Base-by-base conservation (phyloP, 2,329 filamentous ascomycete species). In the Colletotrichum agaves region DNA sequence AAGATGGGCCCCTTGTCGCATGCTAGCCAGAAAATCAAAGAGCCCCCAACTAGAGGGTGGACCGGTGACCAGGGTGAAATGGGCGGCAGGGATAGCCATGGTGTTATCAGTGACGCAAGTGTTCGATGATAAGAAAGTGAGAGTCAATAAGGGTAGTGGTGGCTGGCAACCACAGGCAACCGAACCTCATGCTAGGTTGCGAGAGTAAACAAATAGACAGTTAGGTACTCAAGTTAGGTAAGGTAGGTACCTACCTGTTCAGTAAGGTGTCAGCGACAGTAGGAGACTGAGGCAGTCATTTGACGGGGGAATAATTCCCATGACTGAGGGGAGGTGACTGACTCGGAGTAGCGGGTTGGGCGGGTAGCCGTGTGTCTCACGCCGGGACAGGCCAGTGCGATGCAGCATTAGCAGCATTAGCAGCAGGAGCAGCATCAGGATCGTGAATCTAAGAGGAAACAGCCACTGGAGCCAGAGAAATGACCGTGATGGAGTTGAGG, bases 31-130 rank as follows among this genome's bases (percentile, higher is more conserved):
- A 64, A 67, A 31, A 64, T 53, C 37, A 49, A 39, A 55, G 49
- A 61, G 65, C 62, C 66, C 66, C 66, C 66, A 67, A 33, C 64
- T 65, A 57, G 57, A 61, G 57, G 17, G 17, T 67, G 63, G 63
- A 49, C 63, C 62, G 49, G 41, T 67, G 66, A 67, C 66, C 56
- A 61, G 66, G 66, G 52, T 33, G 4, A 33, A 27, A 56, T 44
- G 21, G 49, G 63, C 17, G 35, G 63, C 41, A 69, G 58, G 63
- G 58, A 62, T 67, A 33, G 37, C n/a, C 37, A 56, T 68, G 61
- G 47, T 60, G 53, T 65, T 70, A 70, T 70, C 68, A 63, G 68
- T 70, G 68, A 70, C 68, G 68, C 68, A 70, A 69, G 56, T 60
- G 39, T 39, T 60, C 19, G 19, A 47, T 43, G 68, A 70, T 70